Conservation (phyloP, 2,329 filamentous ascomycete species). For the Colletotrichum tamarilloi region DNA sequence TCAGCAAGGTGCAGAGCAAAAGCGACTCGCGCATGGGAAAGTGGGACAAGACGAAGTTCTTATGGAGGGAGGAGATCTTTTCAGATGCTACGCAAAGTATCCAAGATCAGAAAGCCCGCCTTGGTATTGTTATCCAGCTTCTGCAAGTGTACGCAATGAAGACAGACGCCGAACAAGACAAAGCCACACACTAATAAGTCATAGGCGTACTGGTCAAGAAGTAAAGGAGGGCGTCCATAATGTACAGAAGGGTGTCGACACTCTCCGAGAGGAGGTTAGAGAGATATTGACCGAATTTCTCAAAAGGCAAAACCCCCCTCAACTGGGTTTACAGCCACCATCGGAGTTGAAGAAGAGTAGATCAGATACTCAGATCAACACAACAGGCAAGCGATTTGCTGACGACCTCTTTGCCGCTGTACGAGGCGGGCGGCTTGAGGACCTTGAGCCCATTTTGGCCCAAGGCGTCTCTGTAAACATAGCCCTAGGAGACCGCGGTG, state of each 20-base stretch:
- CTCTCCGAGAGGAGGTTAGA: neutral
- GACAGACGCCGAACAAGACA: neutral
- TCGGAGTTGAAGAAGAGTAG: constrained; percentile 4
- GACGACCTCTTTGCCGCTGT: neutral
- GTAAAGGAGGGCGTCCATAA: neutral
- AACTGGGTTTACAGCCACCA: constrained; percentile 2
- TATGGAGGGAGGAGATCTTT: constrained; percentile 13
- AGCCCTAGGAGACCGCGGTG: neutral
- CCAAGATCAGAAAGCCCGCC: constrained; percentile 1
- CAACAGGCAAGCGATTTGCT: neutral
- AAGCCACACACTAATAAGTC: neutral
- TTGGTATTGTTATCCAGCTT: neutral
- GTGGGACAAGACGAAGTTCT: constrained; percentile 22
- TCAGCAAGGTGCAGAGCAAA: neutral
- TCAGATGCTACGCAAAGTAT: constrained; percentile 8
- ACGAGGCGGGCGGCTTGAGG: neutral
- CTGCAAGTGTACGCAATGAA: neutral
- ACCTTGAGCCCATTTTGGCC: constrained; percentile 1
- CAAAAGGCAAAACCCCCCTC: neutral
- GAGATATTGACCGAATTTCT: neutral
- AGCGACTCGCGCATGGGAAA: constrained; percentile 2
- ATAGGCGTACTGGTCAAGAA: neutral
- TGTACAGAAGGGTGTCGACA: neutral
- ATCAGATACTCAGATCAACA: constrained; percentile 18
- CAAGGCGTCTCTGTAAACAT: neutral